Base-by-base conservation (phyloP, 2,329 filamentous ascomycete genomes). In the Ophiocordyceps unilateralis region DNA sequence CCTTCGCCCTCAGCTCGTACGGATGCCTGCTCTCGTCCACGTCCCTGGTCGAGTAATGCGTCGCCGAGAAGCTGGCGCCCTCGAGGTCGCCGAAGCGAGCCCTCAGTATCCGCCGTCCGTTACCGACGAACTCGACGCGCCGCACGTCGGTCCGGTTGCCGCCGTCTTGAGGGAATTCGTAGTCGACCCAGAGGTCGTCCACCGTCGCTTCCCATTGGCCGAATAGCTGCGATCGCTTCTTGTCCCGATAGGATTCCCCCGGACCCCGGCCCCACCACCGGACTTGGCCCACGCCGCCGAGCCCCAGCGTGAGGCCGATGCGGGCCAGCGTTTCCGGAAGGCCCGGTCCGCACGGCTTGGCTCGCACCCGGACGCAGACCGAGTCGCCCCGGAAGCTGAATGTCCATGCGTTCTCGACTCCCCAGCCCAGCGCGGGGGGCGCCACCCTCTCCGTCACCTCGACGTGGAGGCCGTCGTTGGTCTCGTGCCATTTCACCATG, bases 241-340 rank as follows among this genome's bases (percentile, higher is more conserved):
- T 78, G 59, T 85, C 81, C 15, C 63, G 60, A 61, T 83, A 85
- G 11, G 67, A 72, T 55, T 83, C 78, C 2, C 74, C 74, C 0
- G 76, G 76, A 0, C 81, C 81, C 4, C 75, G 71, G 5, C 80
- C 79, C 51, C 76, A 82, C 79, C 79, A 85, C n/a, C 61, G 57
- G 1, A 65, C 68, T 5, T 53, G 50, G 5, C 59, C 53, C 21
- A 67, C 56, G 17, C 49, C 60, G 40, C 40, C 58, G 49, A 62
- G 63, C 12, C 58, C 68, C 49, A 61, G 67, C n/a, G 56, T 72
- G 48, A 83, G 57, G 0, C 80, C 80, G 45, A 83, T 69, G 15
- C 79, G 68, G 0, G 78, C 76, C 36, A 83, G 67, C 1, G 72
- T 78, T 4, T 62, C 58, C 0, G 76, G 76, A 0, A 72, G 58